Percentiles rank a stretch among this genome's conserved stretches.
Evolutionary conservation across 2,329 filamentous ascomycete species (phyloP).

Genomic region (Xylaria sp.): DNA sequence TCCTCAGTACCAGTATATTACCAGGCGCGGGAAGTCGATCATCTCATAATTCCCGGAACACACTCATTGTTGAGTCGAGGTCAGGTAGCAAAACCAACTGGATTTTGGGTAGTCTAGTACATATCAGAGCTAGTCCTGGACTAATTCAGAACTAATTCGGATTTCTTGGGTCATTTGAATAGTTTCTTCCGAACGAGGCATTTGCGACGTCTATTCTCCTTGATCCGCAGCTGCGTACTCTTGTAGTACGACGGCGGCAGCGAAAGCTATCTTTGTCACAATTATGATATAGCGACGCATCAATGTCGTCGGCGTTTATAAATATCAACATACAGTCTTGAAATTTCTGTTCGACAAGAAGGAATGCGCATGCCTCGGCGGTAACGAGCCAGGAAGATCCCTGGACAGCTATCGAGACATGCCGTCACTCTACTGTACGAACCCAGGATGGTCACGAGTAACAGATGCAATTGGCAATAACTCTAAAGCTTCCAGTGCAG

Average conservation of each 20-base stretch:
- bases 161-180: background rate
- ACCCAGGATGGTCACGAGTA: background rate
- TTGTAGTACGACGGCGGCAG: background rate
- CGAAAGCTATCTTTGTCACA: background rate
- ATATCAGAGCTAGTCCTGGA: background rate
- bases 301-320: background rate
- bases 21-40: background rate
- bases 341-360: background rate
- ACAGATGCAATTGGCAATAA: constrained; percentile 1
- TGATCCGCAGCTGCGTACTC: background rate
- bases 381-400: background rate
- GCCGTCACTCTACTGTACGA: constrained; percentile 11
- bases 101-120: background rate
- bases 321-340: background rate
- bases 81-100: too few relatives aligned
- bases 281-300: constrained; percentile 14
- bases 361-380: background rate
- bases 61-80: too few relatives aligned
- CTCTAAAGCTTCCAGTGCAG: background rate
- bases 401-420: constrained; percentile 4
- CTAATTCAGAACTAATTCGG: background rate
- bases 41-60: background rate
- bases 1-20: background rate
- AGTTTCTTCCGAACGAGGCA: background rate
- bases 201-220: background rate